Base-by-base conservation (phyloP, 768 basidiomycete species). In the Suillus plorans region DNA sequence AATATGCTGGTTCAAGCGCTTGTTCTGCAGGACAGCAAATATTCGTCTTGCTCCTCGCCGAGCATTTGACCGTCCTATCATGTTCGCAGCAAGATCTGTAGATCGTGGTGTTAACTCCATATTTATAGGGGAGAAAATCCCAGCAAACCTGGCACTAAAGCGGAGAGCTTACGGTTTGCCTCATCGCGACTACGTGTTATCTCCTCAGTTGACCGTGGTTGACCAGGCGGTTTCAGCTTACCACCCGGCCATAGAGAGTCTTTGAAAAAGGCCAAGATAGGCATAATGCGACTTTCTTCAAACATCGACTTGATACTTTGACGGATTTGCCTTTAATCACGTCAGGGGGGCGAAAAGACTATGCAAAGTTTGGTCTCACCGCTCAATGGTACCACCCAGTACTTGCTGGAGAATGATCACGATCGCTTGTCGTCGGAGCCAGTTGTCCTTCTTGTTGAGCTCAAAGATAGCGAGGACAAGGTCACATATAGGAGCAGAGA, bases 41-140 rank as follows among this genome's bases (percentile, higher is more conserved):
- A 97, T 92, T 58, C 95, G 84, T 47, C 95, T 84, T 10, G 97
- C 95, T 18, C 96, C 97, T 50, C 95, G 85, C 14, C 95, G 87
- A 20, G 97, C 95, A 73, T 99, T 99, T 4, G 92, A 90, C 37
- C 95, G 85, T n/a, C 97, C 97, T 69, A 98, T 98, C 91, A 98
- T 95, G 70, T 97, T 98, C 8, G 97, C 94, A 39, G 94, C 95
- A 61, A 98, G 78, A 72, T 99, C 97, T 97, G 69, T 10, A 57
- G 28, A 42, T 62, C 28, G 59, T 20, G 45, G 45, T 14, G 34
- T 65, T 18, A 63, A 39, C 14, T 42, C 20, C 34, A 66, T 14
- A 47, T 49, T n/a, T 62, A 18, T 34, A 45, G 34, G 56, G 47
- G 18, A 1, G 50, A 36, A 37, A 36, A 58, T 65, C 77, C 9